Conservation (phyloP, 495 filamentous ascomycete species). For the Trichoderma reesei region DNA sequence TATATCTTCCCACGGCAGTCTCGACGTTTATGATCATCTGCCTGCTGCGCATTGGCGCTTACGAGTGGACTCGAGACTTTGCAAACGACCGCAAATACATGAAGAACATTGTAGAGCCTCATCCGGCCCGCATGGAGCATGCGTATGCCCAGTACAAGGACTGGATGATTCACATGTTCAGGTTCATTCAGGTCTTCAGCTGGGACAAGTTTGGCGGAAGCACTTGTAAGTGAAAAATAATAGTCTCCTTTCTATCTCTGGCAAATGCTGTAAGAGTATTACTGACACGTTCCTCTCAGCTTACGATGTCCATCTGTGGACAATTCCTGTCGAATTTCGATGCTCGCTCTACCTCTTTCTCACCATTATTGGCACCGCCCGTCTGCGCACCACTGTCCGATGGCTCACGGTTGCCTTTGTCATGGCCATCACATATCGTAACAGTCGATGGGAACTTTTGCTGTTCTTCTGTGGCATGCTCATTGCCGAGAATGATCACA, state of each 20-base stretch:
- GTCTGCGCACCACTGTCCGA: conserved; percentile 20
- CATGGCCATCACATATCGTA: conserved; percentile 25
- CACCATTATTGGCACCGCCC: conserved; percentile 38
- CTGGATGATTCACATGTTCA: conserved; percentile 26
- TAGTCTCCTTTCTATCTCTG: conserved; percentile 25
- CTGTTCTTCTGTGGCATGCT: conserved; percentile 32
- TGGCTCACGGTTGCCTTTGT: conserved; percentile 18
- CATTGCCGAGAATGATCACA: conserved; percentile 31
- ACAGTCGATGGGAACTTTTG: conserved; percentile 33
- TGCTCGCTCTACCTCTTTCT: conserved; percentile 57
- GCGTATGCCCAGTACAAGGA: conserved; percentile 21
- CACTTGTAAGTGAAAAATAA: conserved; percentile 18
- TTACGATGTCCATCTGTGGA: conserved; percentile 64
- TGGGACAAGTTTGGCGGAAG: conserved; percentile 32
- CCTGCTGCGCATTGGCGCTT: conserved; percentile 43
- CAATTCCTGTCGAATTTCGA: conserved; percentile 62
- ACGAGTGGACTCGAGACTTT: conserved; percentile 34
- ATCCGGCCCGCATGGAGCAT: conserved; percentile 22
- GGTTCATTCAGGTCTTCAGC: conserved; percentile 31
- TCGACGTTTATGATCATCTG: conserved; percentile 49
- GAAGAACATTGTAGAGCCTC: conserved; percentile 33
- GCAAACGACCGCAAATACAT: conserved; percentile 26
- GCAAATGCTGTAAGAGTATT: conserved; percentile 33
- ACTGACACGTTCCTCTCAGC: conserved; percentile 34
- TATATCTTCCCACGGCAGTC: conserved; percentile 56